Base-by-base conservation (phyloP, 208 protist genomes). In the Acanthamoeba castellanii region DNA sequence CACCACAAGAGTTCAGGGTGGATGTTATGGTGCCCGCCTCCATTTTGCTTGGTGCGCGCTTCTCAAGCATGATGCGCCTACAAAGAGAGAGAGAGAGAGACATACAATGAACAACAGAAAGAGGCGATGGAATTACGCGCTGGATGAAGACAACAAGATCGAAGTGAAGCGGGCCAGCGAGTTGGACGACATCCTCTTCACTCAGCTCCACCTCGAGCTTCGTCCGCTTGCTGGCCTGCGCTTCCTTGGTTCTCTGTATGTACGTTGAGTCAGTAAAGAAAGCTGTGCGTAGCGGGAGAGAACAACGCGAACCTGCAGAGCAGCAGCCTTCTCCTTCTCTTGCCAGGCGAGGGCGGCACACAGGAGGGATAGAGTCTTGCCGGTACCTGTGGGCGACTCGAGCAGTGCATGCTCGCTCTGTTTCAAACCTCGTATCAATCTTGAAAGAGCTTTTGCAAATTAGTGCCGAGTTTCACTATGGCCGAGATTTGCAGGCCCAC, bases 301-400 rank as follows among this genome's bases (percentile, higher is more conserved):
- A 0, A 59, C 55, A 59, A 57, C 18, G 55, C 55, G 5, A 42
- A 91, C 84, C 84, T 91, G 87, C 42, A 78, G 25, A 27, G 61
- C 87, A 25, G 47, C 45, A 14, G 42, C 59, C 34, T 92, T 92
- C 87, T 92, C 64, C 45, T 92, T 42, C 27, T 91, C 81, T 45
- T 96, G 95, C 99, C 99, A 99, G 7, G 97, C 98, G 1, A 99
- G 96, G 1, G 97, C 97, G 30, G 98, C 97, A 94, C 99, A 99
- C 32, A 99, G 96, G 52, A 99, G 96, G 93, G 98, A 99, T 11
- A 99, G 96, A 7, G 98, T 99, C 96, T 99, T 99, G 20, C 99
- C 99, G 2, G 99, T 99, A 30, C 99, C 99, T 1, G 99, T 99
- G 1, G 99, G 99, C 13, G 98, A 99, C 96, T 99, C 99, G 9